These are phyloP conservation scores for Pleurotus citrinopileatus DNA, from an alignment of 768 basidiomycete species.

Conservation along the genomic window DNA sequence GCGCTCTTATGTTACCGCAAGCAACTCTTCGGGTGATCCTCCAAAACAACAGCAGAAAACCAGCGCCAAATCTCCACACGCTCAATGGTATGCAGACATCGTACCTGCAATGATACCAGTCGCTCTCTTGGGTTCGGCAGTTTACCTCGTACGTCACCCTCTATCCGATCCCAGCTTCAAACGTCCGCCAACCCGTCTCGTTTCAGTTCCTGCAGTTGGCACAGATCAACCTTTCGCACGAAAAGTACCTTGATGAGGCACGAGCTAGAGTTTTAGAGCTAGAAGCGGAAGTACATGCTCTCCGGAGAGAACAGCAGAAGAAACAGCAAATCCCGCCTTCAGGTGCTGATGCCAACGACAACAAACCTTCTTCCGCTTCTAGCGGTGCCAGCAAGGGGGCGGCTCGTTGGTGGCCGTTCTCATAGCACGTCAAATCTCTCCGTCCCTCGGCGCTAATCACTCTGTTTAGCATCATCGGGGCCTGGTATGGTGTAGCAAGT, in stretches of 20 bases:
- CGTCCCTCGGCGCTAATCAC: background rate
- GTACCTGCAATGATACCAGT: slow-evolving; percentile 79
- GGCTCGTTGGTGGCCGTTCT: slow-evolving; percentile 6
- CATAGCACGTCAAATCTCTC: background rate
- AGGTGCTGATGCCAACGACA: too few relatives aligned
- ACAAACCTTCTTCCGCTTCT: too few relatives aligned
- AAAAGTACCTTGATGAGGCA: slow-evolving; percentile 70
- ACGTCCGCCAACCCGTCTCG: slow-evolving; percentile 2
- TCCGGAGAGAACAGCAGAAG: slow-evolving; percentile 28
- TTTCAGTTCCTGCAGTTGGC: slow-evolving; percentile 62
- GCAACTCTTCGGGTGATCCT: too few relatives aligned
- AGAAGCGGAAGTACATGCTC: slow-evolving; percentile 54
- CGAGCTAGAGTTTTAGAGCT: slow-evolving; percentile 45
- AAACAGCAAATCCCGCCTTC: slow-evolving; percentile 10
- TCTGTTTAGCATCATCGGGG: background rate
- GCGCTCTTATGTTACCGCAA: too few relatives aligned
- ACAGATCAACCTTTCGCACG: slow-evolving; percentile 63
- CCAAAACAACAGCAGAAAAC: too few relatives aligned
- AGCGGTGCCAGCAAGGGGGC: background rate
- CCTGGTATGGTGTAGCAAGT: background rate
- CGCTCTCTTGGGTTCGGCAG: slow-evolving; percentile 72
- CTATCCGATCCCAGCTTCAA: background rate
- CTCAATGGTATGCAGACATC: slow-evolving; percentile 64
- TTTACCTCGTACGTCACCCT: slow-evolving; percentile 58
- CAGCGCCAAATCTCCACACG: slow-evolving; percentile 54